These are phyloP conservation scores for Neofusicoccum parvum DNA, from an alignment of 2,329 filamentous ascomycete genomes.

Conservation along the genomic window DNA sequence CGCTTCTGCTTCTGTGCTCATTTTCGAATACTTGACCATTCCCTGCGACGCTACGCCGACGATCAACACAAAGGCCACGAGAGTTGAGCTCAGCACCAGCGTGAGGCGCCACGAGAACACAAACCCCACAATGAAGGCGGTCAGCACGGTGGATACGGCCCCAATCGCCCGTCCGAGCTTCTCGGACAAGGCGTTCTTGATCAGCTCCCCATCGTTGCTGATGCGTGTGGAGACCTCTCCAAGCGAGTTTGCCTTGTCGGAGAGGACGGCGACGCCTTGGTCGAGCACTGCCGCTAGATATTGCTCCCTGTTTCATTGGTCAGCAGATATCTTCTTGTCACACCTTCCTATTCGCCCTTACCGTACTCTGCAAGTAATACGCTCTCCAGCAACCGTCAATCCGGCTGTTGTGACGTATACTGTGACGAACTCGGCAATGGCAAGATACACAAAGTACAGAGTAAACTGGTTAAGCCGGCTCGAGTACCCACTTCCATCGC, in stretches of 20 bases:
- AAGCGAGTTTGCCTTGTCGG: constrained; percentile 76
- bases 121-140: constrained; percentile 63
- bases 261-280: constrained; percentile 24
- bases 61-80: constrained; percentile 7
- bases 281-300: constrained; percentile 61
- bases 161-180: constrained; percentile 64
- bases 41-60: background rate
- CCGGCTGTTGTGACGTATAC: constrained; percentile 67
- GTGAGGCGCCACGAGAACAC: constrained; percentile 9
- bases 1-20: constrained; percentile 64
- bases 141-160: constrained; percentile 65
- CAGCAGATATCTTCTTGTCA: too few relatives aligned
- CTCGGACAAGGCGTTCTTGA: constrained; percentile 78
- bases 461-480: constrained; percentile 35
- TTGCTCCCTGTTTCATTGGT: constrained; percentile 57
- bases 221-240: constrained; percentile 92
- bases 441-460: constrained; percentile 44
- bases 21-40: constrained; percentile 49
- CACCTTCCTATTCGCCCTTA: background rate
- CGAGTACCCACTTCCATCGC: constrained; percentile 28
- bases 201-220: constrained; percentile 87
- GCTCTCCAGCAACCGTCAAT: constrained; percentile 67
- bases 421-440: constrained; percentile 24
- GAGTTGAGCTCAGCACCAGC: constrained; percentile 3
- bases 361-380: constrained; percentile 47